phyloP scores from a whole-genome alignment of 2,329 filamentous ascomycete species.

The Penicillium corylophilum region DNA sequence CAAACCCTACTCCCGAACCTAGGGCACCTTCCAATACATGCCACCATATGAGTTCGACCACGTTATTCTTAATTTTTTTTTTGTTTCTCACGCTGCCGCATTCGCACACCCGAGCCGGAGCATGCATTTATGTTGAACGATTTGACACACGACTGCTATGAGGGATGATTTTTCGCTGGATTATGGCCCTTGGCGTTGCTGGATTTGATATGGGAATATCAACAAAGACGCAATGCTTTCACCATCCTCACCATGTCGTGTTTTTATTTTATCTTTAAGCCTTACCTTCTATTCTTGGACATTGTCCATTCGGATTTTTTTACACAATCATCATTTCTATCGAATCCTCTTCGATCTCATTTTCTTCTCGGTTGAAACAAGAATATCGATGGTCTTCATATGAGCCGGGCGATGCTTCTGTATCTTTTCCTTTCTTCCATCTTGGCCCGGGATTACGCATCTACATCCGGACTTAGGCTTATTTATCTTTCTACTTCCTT shows the following conservation, averaged over 20 bases:
- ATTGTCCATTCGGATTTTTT: not conserved
- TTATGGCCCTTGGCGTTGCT: slow-evolving; percentile 20
- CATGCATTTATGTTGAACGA: slow-evolving; percentile 18
- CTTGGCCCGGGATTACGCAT: not conserved
- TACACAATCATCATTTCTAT: not conserved
- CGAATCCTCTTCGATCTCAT: not conserved
- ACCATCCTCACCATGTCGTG: not conserved
- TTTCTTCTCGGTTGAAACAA: not conserved
- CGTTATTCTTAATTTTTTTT: slow-evolving; percentile 4
- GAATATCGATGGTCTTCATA: slow-evolving; percentile 1
- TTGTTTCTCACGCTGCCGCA: slow-evolving; percentile 4
- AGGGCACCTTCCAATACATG: not conserved
- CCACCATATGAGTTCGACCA: slow-evolving; percentile 3
- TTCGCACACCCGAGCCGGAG: not conserved
- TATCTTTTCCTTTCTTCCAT: not conserved
- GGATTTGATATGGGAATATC: slow-evolving; percentile 9
- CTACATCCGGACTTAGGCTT: not conserved
- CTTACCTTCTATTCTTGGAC: not conserved
- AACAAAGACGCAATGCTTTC: slow-evolving; percentile 6
- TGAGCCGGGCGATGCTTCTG: not conserved
- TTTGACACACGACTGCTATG: slow-evolving; percentile 20
- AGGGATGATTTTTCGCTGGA: slow-evolving; percentile 12
- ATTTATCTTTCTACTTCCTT: not conserved
- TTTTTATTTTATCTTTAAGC: not conserved
- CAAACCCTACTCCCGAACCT: slow-evolving; percentile 73